Conservation (phyloP, 1,284 basidiomycete genomes). For the Sporisorium iseilematis-ciliati region DNA sequence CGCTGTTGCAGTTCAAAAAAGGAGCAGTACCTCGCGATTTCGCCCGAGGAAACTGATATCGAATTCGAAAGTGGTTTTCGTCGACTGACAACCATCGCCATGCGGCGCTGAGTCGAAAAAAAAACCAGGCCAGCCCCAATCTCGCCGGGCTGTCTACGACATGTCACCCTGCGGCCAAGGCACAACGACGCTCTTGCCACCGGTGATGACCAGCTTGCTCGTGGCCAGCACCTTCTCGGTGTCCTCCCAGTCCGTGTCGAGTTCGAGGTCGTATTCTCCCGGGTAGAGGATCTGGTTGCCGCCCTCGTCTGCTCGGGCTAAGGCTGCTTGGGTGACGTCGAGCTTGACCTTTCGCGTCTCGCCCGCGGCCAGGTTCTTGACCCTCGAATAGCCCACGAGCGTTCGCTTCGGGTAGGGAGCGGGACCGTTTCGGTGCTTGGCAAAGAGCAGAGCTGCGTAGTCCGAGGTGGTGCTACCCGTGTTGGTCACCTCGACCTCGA, state of each 20-base stretch:
- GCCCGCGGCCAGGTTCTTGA: conserved; percentile 7
- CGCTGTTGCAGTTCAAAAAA: too few species aligned
- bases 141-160: neutral
- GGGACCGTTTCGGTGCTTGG: conserved; percentile 13
- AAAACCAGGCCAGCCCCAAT: neutral
- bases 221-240: conserved; percentile 1
- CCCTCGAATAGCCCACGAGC: conserved; percentile 20
- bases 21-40: too few species aligned
- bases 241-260: conserved; percentile 5
- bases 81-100: too few species aligned
- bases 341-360: conserved; percentile 8
- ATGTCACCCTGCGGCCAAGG: conserved; percentile 23
- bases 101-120: neutral
- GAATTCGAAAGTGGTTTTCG: too few species aligned
- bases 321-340: conserved; percentile 19
- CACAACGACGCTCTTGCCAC: conserved; percentile 5
- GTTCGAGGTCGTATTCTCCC: conserved; percentile 18
- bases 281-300: conserved; percentile 27
- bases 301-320: conserved; percentile 19
- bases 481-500: neutral
- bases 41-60: too few species aligned
- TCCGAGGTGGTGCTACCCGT: conserved; percentile 15
- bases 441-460: conserved; percentile 29
- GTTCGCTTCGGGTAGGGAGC: conserved; percentile 18
- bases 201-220: conserved; percentile 7